phyloP scores from a whole-genome alignment of 148 eudicot species.

The Dysphania ambrosioides region DNA sequence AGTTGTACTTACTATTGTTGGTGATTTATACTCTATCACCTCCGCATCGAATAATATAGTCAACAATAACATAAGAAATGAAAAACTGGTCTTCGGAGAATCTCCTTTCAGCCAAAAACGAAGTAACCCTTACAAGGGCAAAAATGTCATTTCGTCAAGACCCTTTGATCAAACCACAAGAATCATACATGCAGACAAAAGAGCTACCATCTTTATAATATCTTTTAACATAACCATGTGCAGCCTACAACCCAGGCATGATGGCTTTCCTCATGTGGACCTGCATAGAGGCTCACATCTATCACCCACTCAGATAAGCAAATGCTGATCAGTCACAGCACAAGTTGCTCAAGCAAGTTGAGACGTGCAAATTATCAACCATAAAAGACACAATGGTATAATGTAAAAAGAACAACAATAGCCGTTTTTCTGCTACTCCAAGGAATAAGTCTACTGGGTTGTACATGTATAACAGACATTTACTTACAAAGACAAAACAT shows the following conservation, averaged over 20 bases:
- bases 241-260: slow-evolving; percentile 22
- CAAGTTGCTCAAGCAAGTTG: slow-evolving; percentile 12
- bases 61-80: not conserved
- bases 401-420: not conserved
- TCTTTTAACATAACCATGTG: slow-evolving; percentile 12
- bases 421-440: slow-evolving; percentile 12
- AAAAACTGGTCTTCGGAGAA: not conserved
- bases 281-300: slow-evolving; percentile 18
- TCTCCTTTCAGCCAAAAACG: not conserved
- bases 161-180: not conserved
- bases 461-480: slow-evolving; percentile 17
- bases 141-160: not conserved
- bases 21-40: too few relatives aligned
- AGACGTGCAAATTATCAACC: not conserved
- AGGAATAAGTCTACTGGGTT: slow-evolving; percentile 10
- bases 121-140: not conserved
- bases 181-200: not conserved
- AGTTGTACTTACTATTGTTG: too few relatives aligned
- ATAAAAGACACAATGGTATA: not conserved
- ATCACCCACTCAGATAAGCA: slow-evolving; percentile 1
- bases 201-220: not conserved
- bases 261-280: slow-evolving; percentile 11
- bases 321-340: not conserved
- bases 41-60: too few relatives aligned
- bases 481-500: slow-evolving; percentile 20